Base-by-base conservation (phyloP, 306 rosid genomes). In the Lathyrus oleraceus region DNA sequence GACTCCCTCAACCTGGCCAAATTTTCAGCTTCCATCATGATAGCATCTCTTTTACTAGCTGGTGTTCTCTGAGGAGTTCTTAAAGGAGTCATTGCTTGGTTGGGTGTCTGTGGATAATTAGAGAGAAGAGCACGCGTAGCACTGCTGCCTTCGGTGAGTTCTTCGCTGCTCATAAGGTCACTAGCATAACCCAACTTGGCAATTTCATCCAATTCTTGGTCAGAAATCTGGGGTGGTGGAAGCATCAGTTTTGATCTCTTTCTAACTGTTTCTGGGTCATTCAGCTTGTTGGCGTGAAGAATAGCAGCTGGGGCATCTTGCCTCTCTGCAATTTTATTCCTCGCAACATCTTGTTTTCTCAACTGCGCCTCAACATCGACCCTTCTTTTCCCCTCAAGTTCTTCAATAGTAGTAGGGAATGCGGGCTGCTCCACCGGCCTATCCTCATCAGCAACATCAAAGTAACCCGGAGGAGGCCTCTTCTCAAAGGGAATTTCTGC, bases 1-100 rank as follows among this genome's bases (percentile, higher is more conserved):
- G 98, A 92, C 76, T 92, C 92, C 78, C 98, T 92, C 84, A 92
- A 76, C 88, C 96, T 85, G 32, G 98, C 98, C 70, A 92, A 79
- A 76, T 92, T 92, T 78, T 90, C 95, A 61, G 98, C 98, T 78
- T 92, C 98, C 96, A 92, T 89, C 98, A 89, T 87, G 70, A 92
- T 86, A 64, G 92, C 89, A 59, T 92, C 98, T 45, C 98, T 96
- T 84, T 92, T 92, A 72, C 98, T 86, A 61, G 89, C 81, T 5
- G 98, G 98, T 13, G 96, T 92, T 84, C 98, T 88, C 81, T 92
- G 98, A 51, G 96, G 98, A 19, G 96, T 87, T 67, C 96, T 84
- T 38, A 81, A 71, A 70, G 96, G 92, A 63, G 96, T 89, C 89
- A 77, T 82, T 77, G 91, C 96, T 66, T 71, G 91, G 69, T 61